phyloP scores from a whole-genome alignment of 371 early-diverging fungal genomes.

The Quaeritorhiza haematococci region DNA sequence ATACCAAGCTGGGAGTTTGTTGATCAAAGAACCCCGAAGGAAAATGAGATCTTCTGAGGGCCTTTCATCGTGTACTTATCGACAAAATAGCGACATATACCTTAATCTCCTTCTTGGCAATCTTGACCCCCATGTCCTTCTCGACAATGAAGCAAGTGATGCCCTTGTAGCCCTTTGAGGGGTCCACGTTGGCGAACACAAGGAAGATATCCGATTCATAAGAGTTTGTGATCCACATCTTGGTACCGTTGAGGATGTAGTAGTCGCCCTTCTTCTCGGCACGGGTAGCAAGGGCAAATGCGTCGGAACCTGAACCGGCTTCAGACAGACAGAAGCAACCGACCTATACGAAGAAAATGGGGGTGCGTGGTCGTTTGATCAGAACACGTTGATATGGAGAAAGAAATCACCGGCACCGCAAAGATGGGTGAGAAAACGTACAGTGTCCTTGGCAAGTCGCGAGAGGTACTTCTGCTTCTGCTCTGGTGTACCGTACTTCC shows the following conservation, averaged over 20 bases:
- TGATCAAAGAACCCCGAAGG: not conserved
- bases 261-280: conserved; percentile 88
- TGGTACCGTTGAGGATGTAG: conserved; percentile 84
- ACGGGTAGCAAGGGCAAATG: conserved; percentile 90
- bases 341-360: conserved; percentile 37
- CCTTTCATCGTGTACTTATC: not conserved
- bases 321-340: conserved; percentile 96
- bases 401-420: not conserved
- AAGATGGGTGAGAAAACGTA: conserved; percentile 7
- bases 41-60: too few relatives aligned
- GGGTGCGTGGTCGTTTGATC: not conserved
- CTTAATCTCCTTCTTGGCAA: conserved; percentile 96
- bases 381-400: not conserved
- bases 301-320: conserved; percentile 89
- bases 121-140: conserved; percentile 86
- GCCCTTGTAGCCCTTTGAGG: conserved; percentile 93
- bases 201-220: conserved; percentile 91
- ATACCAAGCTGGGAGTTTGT: conserved; percentile 74
- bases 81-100: conserved; percentile 21
- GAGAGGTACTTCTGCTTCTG: conserved; percentile 83
- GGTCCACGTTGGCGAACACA: conserved; percentile 96
- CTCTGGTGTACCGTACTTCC: conserved; percentile 71
- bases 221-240: conserved; percentile 71
- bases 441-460: conserved; percentile 70
- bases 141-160: conserved; percentile 97